Evolutionary conservation across 345 rosid genomes (phyloP).

Genomic region (Citrus inodora): DNA sequence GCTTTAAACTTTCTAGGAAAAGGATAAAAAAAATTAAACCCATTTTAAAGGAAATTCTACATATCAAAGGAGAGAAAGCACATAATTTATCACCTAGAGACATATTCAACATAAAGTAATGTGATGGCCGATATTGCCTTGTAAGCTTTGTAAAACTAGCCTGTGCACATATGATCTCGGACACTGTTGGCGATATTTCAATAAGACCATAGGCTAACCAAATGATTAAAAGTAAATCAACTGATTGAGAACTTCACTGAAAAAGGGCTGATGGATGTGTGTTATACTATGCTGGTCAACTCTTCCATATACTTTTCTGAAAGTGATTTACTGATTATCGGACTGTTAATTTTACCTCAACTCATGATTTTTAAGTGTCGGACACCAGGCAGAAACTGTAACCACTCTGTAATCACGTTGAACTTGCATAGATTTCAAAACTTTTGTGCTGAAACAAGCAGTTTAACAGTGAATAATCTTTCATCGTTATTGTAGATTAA

Average conservation of each 20-base stretch:
- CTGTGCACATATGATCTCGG: not conserved
- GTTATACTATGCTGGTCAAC: not conserved
- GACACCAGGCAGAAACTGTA: not conserved
- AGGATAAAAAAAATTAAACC: too few relatives aligned
- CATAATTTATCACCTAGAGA: not conserved
- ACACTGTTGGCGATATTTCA: not conserved
- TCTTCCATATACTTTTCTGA: too few relatives aligned
- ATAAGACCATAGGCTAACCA: not conserved
- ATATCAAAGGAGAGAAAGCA: constrained; percentile 10
- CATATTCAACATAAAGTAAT: not conserved
- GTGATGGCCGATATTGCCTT: not conserved
- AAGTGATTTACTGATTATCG: not conserved
- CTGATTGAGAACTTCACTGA: not conserved
- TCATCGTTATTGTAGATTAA: too few relatives aligned
- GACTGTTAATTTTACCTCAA: not conserved
- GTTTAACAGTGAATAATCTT: not conserved
- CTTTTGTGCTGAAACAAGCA: not conserved
- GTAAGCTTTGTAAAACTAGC: not conserved
- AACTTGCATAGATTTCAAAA: not conserved
- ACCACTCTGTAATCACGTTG: not conserved
- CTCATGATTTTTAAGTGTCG: not conserved
- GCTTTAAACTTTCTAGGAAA: constrained; percentile 1
- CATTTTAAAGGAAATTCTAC: not conserved
- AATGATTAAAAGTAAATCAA: not conserved
- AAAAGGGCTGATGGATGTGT: not conserved